phyloP scores from a whole-genome alignment of 225 moss, liverwort and hornwort species.

The Anthoceros angustus region DNA sequence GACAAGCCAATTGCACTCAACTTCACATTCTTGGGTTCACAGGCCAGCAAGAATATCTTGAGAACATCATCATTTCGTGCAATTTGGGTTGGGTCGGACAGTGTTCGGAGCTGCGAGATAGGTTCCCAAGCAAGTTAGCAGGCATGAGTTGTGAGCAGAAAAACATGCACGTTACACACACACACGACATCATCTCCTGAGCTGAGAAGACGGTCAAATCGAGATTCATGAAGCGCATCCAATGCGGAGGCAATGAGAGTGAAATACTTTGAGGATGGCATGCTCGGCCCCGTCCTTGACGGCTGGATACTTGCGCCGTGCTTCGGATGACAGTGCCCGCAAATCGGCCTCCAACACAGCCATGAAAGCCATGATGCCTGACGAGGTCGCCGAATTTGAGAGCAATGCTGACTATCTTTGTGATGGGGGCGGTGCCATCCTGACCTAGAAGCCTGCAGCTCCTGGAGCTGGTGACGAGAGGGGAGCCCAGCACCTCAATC shows the following conservation, averaged over 20 bases:
- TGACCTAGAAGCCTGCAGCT: not conserved
- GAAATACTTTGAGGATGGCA: slow-evolving; percentile 56
- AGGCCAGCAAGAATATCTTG: slow-evolving; percentile 79
- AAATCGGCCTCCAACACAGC: slow-evolving; percentile 93
- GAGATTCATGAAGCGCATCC: not conserved
- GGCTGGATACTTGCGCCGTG: slow-evolving; percentile 76
- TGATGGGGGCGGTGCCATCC: not conserved
- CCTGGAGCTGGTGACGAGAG: not conserved
- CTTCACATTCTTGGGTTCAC: slow-evolving; percentile 79
- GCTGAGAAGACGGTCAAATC: not conserved
- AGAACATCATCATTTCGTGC: slow-evolving; percentile 70
- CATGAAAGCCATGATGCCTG: slow-evolving; percentile 59
- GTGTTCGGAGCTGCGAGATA: slow-evolving; percentile 46
- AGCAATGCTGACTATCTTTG: not conserved
- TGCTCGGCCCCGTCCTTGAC: slow-evolving; percentile 94
- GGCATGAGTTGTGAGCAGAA: slow-evolving; percentile 3
- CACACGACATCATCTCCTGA: not conserved
- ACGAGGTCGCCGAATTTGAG: not conserved
- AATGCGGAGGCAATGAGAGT: not conserved
- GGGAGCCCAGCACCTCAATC: too few species aligned
- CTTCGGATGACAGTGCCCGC: slow-evolving; percentile 70
- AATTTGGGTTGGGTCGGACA: slow-evolving; percentile 61
- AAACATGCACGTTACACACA: not conserved
- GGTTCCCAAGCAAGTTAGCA: not conserved
- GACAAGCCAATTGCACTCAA: slow-evolving; percentile 80